A percentile compares a stretch with the other conserved stretches of the same genome.
Conservation (phyloP, 441 rosid genomes). For the Mallotus japonicus region DNA sequence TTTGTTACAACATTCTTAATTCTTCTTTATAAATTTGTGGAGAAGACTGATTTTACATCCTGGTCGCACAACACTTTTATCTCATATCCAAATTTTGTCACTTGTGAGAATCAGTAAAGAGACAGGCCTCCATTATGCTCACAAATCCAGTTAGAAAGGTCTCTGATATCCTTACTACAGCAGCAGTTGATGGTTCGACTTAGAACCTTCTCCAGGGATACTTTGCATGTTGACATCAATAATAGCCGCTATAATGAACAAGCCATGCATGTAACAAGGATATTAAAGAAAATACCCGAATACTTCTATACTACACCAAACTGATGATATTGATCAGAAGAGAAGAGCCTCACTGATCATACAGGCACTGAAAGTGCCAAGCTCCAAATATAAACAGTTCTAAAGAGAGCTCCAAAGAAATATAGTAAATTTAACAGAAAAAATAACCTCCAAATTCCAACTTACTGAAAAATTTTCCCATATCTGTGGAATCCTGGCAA, state of each 20-base stretch:
- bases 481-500: constrained; percentile 89
- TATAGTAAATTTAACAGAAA: constrained; percentile 10
- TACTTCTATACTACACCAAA: too few relatives aligned
- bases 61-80: not conserved
- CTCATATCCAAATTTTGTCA: not conserved
- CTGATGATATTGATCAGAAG: too few relatives aligned
- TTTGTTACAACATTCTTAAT: not conserved
- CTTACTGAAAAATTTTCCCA: constrained; percentile 85
- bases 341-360: not conserved
- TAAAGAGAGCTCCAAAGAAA: not conserved
- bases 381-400: not conserved
- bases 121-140: not conserved
- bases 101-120: not conserved
- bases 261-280: not conserved
- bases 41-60: not conserved
- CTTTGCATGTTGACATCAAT: not conserved
- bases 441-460: constrained; percentile 13
- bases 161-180: too few relatives aligned
- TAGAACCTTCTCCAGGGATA: not conserved
- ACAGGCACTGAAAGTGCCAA: not conserved
- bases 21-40: not conserved
- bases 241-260: not conserved
- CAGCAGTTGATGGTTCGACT: too few relatives aligned
- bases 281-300: not conserved
- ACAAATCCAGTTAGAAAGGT: not conserved